phyloP scores from a whole-genome alignment of 2,329 filamentous ascomycete genomes.

The Sporothrix brasiliensis region DNA sequence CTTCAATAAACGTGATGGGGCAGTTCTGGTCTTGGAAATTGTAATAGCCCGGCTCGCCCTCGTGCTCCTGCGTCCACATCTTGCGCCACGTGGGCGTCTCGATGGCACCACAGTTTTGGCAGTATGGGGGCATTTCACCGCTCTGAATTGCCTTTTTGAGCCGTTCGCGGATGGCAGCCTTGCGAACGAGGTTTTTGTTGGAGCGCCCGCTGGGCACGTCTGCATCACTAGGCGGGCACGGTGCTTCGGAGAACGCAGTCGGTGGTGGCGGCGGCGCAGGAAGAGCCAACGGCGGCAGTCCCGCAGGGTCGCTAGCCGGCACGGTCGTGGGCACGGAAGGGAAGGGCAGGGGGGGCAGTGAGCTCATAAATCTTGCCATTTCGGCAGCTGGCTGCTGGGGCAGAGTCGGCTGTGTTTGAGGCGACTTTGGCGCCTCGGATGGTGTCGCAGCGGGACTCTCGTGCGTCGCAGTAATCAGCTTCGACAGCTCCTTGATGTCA shows the following conservation, averaged over 20 bases:
- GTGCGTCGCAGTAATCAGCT: conserved; percentile 24
- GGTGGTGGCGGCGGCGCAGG: conserved; percentile 40
- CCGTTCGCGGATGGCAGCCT: conserved; percentile 62
- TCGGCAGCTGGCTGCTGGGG: conserved; percentile 28
- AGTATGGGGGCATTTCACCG: conserved; percentile 85
- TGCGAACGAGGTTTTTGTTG: conserved; percentile 67
- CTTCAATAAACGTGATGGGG: conserved; percentile 72
- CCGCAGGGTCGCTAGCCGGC: conserved; percentile 55
- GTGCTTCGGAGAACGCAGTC: conserved; percentile 45
- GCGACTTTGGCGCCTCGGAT: conserved; percentile 8
- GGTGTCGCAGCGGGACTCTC: neutral
- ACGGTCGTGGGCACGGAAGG: conserved; percentile 25
- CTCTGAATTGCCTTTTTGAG: conserved; percentile 68
- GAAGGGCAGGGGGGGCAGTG: neutral
- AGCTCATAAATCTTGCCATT: neutral
- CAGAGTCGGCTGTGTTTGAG: conserved; percentile 26
- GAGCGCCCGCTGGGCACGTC: conserved; percentile 50
- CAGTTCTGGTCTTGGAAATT: conserved; percentile 74
- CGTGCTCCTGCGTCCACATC: conserved; percentile 77
- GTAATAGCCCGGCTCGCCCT: conserved; percentile 69
- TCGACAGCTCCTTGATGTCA: conserved; percentile 30
- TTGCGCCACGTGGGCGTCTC: conserved; percentile 97
- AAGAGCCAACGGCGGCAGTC: conserved; percentile 40
- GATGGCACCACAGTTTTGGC: conserved; percentile 90
- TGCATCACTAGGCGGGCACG: conserved; percentile 51